These are phyloP conservation scores for Penstemon newberryi DNA, from an alignment of 257 asterid genomes.

Conservation along the genomic window DNA sequence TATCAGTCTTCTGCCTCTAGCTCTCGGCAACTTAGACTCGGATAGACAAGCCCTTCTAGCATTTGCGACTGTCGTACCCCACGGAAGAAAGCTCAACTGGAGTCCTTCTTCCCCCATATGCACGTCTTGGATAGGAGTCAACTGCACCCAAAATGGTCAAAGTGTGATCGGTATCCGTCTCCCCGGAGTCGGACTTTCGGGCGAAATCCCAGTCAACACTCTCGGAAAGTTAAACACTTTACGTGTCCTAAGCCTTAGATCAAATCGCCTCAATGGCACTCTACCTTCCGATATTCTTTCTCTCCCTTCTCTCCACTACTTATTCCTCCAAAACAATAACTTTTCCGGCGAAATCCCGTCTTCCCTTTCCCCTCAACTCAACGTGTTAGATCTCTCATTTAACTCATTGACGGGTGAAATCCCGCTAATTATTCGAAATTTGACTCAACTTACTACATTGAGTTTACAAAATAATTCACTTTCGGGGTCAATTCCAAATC, in stretches of 20 bases:
- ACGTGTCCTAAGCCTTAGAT: conserved; percentile 41
- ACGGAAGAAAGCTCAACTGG: conserved; percentile 73
- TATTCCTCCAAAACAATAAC: conserved; percentile 42
- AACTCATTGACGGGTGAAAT: conserved; percentile 41
- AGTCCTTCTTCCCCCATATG: conserved; percentile 50
- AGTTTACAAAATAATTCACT: conserved; percentile 54
- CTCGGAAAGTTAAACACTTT: conserved; percentile 35
- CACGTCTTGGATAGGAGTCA: conserved; percentile 62
- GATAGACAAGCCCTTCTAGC: conserved; percentile 76
- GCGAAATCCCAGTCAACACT: conserved; percentile 54
- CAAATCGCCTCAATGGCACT: conserved; percentile 35
- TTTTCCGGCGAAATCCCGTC: conserved; percentile 43
- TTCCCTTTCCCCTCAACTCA: conserved; percentile 31
- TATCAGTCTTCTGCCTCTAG: conserved; percentile 46
- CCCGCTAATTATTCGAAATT: conserved; percentile 34
- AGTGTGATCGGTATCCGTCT: conserved; percentile 54
- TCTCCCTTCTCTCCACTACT: conserved; percentile 37
- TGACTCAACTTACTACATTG: conserved; percentile 49
- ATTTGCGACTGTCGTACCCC: conserved; percentile 57
- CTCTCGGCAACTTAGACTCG: conserved; percentile 54
- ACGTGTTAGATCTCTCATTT: conserved; percentile 41
- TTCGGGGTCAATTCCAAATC: conserved; percentile 45
- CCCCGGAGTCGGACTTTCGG: conserved; percentile 69
- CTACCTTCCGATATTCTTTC: conserved; percentile 39
- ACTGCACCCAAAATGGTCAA: conserved; percentile 48